Base-by-base conservation (phyloP, 345 rosid species). In the Lepidium didymum region DNA sequence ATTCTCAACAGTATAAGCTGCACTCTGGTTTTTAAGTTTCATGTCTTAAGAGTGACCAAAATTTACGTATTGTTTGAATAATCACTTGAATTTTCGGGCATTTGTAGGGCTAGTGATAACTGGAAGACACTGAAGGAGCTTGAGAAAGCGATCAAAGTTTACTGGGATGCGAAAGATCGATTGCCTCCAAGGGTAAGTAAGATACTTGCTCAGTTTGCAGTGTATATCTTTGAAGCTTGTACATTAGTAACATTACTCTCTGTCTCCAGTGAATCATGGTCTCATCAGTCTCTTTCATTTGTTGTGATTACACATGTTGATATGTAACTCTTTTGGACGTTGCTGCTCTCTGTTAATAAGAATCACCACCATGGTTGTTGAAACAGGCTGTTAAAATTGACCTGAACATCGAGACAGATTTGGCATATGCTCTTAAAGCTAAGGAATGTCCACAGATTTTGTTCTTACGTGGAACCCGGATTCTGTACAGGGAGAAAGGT, bases 341-440 rank as follows among this genome's bases (percentile, higher is more conserved):
- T 14, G 44, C 49, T 49, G 42, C 64, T 59, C 56, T 47, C 3
- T 60, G 9, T 49, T 46, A 27, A 47, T 31, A 58, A 47, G 50
- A 15, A 38, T 54, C 29, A 7, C 2, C 3, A 35, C 3, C 3
- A 25, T 37, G 29, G 61, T 74, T 74, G 12, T 23, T 69, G 66
- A 67, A 62, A 61, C 87, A 93, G 97, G 85, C 96, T 4, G 87
- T 87, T 73, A 93, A 90, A 78, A 69, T 90, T 72, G 94, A 93
- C 74, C 67, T 88, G 57, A 90, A 90, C 63, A 87, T 93, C 5
- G 97, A 93, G 82, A 90, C 82, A 73, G 98, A 90, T 78, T 66
- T 88, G 79, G 92, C 96, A n/a, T 90, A 90, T 82, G 94, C 97
- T 77, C 96, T 93, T 45, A 87, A 86, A 81, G 97, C 79, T 56